phyloP scores from a whole-genome alignment of 768 basidiomycete genomes.

The Hypholoma fasciculare region DNA sequence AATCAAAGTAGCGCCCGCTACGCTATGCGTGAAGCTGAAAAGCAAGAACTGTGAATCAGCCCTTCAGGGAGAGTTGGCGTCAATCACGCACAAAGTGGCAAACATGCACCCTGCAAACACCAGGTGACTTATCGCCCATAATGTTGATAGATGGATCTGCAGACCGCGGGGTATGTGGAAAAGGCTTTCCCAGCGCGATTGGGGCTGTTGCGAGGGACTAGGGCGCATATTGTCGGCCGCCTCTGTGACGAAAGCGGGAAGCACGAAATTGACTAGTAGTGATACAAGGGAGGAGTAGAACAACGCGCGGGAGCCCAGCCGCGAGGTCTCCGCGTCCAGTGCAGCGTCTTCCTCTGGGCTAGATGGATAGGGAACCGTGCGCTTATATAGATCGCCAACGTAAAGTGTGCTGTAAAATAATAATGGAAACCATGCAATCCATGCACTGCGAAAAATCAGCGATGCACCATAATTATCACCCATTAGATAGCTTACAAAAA shows the following conservation, averaged over 20 bases:
- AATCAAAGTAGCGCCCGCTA: slow-evolving; percentile 71
- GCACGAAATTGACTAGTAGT: slow-evolving; percentile 62
- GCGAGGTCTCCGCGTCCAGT: slow-evolving; percentile 69
- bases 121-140: slow-evolving; percentile 81
- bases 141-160: slow-evolving; percentile 60
- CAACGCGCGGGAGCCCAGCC: slow-evolving; percentile 82
- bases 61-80: not conserved
- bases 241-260: slow-evolving; percentile 64
- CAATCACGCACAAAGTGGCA: slow-evolving; percentile 70
- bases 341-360: slow-evolving; percentile 25
- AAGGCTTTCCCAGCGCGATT: slow-evolving; percentile 21
- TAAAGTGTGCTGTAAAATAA: slow-evolving; percentile 89
- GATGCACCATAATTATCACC: not conserved
- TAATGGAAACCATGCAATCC: slow-evolving; percentile 92
- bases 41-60: not conserved
- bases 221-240: slow-evolving; percentile 13
- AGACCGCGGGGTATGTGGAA: slow-evolving; percentile 38
- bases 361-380: slow-evolving; percentile 30
- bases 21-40: slow-evolving; percentile 67
- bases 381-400: slow-evolving; percentile 84
- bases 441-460: slow-evolving; percentile 48
- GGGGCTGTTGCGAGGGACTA: not conserved
- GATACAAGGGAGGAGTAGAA: slow-evolving; percentile 75
- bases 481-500: slow-evolving; percentile 78
- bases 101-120: slow-evolving; percentile 79